Conservation (phyloP, 2,329 filamentous ascomycete species). For the Neobulgaria alba region DNA sequence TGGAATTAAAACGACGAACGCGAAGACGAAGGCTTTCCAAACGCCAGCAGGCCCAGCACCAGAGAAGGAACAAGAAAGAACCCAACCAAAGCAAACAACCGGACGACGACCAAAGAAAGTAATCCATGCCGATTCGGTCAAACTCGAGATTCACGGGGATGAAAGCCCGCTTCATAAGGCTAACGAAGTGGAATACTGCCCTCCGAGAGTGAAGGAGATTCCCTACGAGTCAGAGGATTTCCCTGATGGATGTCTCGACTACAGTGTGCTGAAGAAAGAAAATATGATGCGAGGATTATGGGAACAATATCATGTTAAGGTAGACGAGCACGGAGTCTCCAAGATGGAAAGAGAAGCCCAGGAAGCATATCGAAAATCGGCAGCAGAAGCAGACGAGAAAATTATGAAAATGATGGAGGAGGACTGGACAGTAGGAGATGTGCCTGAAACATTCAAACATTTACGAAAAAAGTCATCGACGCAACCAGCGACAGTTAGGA, state of each 20-base stretch:
- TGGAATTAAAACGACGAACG: slow-evolving; percentile 94
- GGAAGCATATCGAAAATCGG: slow-evolving; percentile 31
- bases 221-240: slow-evolving; percentile 64
- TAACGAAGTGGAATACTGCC: slow-evolving; percentile 83
- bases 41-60: slow-evolving; percentile 55
- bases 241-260: slow-evolving; percentile 46
- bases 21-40: slow-evolving; percentile 64
- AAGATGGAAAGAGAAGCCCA: slow-evolving; percentile 53
- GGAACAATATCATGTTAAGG: slow-evolving; percentile 49
- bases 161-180: slow-evolving; percentile 45
- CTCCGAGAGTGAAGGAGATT: slow-evolving; percentile 59
- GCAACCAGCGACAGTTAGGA: slow-evolving; percentile 6
- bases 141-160: slow-evolving; percentile 54
- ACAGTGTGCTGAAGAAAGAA: slow-evolving; percentile 47
- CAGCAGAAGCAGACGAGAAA: slow-evolving; percentile 54
- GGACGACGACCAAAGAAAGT: slow-evolving; percentile 48
- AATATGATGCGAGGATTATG: slow-evolving; percentile 56
- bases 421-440: slow-evolving; percentile 50
- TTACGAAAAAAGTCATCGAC: slow-evolving; percentile 22
- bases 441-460: slow-evolving; percentile 38
- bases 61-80: slow-evolving; percentile 53
- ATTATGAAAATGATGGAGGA: slow-evolving; percentile 59
- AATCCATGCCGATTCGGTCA: slow-evolving; percentile 43
- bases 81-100: slow-evolving; percentile 46
- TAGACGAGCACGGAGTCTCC: slow-evolving; percentile 60